Percentiles rank a stretch among this genome's conserved stretches.
Evolutionary conservation across 1,284 basidiomycete genomes (phyloP).

Genomic region (Ceratobasidium sp.): DNA sequence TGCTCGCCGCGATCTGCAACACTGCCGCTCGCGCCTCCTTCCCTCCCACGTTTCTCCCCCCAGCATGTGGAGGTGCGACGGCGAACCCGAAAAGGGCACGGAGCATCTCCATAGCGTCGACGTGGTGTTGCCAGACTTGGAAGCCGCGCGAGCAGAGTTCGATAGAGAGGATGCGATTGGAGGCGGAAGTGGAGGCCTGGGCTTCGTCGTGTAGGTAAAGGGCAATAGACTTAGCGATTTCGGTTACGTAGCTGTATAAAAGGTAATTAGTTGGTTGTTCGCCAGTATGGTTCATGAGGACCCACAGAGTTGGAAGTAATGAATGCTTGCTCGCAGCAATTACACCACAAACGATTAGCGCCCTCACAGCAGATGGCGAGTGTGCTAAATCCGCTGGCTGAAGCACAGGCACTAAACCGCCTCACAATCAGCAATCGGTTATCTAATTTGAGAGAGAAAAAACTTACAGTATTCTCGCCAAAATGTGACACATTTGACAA

Average conservation of each 20-base stretch:
- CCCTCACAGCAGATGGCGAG: slow-evolving; percentile 70
- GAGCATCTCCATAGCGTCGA: slow-evolving; percentile 91
- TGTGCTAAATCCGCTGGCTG: slow-evolving; percentile 68
- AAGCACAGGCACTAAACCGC: slow-evolving; percentile 74
- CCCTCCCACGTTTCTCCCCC: slow-evolving; percentile 74
- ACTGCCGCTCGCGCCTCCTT: slow-evolving; percentile 84
- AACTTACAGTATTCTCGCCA: slow-evolving; percentile 78
- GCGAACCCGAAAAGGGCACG: slow-evolving; percentile 88
- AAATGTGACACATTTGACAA: slow-evolving; percentile 69
- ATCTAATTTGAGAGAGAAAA: not conserved
- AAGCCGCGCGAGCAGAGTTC: slow-evolving; percentile 93
- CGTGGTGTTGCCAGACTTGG: slow-evolving; percentile 93
- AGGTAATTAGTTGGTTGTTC: slow-evolving; percentile 3
- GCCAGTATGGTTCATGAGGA: slow-evolving; percentile 30
- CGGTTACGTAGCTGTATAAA: slow-evolving; percentile 76
- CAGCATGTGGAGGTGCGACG: slow-evolving; percentile 61
- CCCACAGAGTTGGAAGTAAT: slow-evolving; percentile 78
- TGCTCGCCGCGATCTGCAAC: slow-evolving; percentile 84
- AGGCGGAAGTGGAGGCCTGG: slow-evolving; percentile 58
- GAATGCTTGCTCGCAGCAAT: slow-evolving; percentile 87
- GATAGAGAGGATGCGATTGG: slow-evolving; percentile 81
- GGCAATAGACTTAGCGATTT: slow-evolving; percentile 86
- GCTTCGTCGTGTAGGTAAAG: slow-evolving; percentile 79
- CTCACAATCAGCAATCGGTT: not conserved
- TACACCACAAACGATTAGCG: slow-evolving; percentile 85